Evolutionary conservation across 768 basidiomycete genomes (phyloP).

Genomic region (Glaciozyma antarctica): DNA sequence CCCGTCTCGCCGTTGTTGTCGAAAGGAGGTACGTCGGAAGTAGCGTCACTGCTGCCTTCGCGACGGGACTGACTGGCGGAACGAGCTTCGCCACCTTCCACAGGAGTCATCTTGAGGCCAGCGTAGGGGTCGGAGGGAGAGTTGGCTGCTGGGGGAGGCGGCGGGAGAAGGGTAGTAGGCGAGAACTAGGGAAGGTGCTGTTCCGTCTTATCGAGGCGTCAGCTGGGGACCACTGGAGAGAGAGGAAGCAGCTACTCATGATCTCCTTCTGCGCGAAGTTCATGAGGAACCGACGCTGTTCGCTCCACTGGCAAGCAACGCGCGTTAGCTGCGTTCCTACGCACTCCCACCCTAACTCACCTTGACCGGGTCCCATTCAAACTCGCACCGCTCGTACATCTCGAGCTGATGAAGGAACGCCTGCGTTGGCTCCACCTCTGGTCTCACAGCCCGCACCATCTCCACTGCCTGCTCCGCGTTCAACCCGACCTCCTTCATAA

Average conservation of each 20-base stretch:
- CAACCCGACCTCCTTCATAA: conserved; percentile 32
- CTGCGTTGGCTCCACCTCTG: conserved; percentile 32
- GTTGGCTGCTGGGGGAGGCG: conserved; percentile 18
- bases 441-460: conserved; percentile 24
- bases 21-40: background rate
- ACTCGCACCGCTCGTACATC: conserved; percentile 34
- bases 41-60: background rate
- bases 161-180: conserved; percentile 36
- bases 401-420: conserved; percentile 36
- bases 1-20: background rate
- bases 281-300: conserved; percentile 35
- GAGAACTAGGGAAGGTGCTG: conserved; percentile 31
- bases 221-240: background rate
- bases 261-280: conserved; percentile 28
- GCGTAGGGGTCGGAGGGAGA: conserved; percentile 6
- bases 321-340: background rate
- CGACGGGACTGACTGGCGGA: background rate
- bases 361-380: conserved; percentile 34
- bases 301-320: conserved; percentile 21
- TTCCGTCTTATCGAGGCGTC: conserved; percentile 19
- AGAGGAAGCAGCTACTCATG: conserved; percentile 17
- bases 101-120: conserved; percentile 24
- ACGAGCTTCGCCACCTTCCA: background rate
- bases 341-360: background rate
- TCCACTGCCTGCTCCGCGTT: conserved; percentile 34